Percentiles rank a stretch among this genome's conserved stretches.
phyloP scores from a whole-genome alignment of 2,329 filamentous ascomycete genomes.

The Clonostachys solani region DNA sequence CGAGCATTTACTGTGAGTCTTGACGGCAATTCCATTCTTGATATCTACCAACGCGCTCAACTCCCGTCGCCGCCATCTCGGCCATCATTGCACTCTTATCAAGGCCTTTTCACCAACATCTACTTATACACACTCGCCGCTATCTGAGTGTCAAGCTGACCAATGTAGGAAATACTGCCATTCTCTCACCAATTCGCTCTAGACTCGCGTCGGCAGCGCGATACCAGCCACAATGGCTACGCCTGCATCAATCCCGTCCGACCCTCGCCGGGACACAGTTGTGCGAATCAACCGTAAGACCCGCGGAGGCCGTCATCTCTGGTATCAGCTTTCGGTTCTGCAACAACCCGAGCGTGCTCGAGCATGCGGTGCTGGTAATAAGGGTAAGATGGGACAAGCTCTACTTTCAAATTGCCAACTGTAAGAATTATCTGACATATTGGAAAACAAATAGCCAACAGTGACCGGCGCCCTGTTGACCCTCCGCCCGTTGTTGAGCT shows the following conservation, averaged over 20 bases:
- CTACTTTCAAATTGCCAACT: too few species aligned
- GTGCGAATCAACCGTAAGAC: conserved; percentile 52
- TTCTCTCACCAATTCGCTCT: too few species aligned
- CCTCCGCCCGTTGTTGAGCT: conserved; percentile 92
- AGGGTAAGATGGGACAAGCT: conserved; percentile 58
- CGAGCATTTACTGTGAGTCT: too few species aligned
- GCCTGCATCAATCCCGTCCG: conserved; percentile 17
- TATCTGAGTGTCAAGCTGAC: too few species aligned
- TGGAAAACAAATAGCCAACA: conserved; percentile 22
- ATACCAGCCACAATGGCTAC: conserved; percentile 21
- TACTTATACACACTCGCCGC: too few species aligned
- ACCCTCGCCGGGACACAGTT: conserved; percentile 24
- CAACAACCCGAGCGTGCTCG: conserved; percentile 93
- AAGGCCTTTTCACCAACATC: too few species aligned
- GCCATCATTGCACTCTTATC: too few species aligned
- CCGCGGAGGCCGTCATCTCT: conserved; percentile 70
- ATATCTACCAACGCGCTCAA: too few species aligned
- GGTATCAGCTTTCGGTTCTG: conserved; percentile 79
- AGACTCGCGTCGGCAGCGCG: not conserved
- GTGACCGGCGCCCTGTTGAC: conserved; percentile 85
- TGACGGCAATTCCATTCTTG: too few species aligned
- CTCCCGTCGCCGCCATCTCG: too few species aligned
- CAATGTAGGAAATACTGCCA: too few species aligned
- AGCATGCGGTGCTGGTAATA: conserved; percentile 92
- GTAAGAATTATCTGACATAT: not conserved